Percentiles rank a stretch among this genome's conserved stretches.
phyloP scores from a whole-genome alignment of 2,329 filamentous ascomycete genomes.

The Huntiella omanensis region DNA sequence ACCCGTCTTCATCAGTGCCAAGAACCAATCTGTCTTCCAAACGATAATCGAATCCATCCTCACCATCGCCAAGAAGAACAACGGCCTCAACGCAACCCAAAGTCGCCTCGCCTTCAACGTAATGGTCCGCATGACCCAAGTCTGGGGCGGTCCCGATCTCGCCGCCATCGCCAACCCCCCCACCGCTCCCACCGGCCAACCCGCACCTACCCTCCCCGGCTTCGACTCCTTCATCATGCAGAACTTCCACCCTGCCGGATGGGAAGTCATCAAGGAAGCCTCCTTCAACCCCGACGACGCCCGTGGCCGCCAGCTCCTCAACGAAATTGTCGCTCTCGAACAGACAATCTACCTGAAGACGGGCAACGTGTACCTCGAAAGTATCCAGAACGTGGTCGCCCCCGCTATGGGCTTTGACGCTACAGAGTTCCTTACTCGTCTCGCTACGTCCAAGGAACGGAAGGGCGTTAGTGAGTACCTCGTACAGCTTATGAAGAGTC shows the following conservation, averaged over 20 bases:
- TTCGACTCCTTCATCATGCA: conserved; percentile 85
- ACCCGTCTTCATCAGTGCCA: conserved; percentile 69
- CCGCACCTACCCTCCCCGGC: conserved; percentile 51
- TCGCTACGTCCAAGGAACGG: conserved; percentile 40
- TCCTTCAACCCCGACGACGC: conserved; percentile 73
- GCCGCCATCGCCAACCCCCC: conserved; percentile 36
- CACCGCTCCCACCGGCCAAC: conserved; percentile 24
- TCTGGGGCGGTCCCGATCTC: conserved; percentile 80
- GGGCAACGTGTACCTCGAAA: conserved; percentile 58
- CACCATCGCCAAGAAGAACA: conserved; percentile 62
- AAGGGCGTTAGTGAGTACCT: conserved; percentile 48
- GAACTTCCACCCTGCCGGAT: conserved; percentile 73
- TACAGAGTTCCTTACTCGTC: conserved; percentile 35
- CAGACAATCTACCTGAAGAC: conserved; percentile 83
- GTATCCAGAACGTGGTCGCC: conserved; percentile 46
- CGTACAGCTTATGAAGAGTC: conserved; percentile 32
- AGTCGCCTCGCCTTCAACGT: conserved; percentile 63
- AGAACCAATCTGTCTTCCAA: conserved; percentile 82
- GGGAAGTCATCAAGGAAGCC: conserved; percentile 66
- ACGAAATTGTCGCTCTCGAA: conserved; percentile 72
- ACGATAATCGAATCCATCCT: conserved; percentile 71
- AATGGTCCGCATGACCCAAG: conserved; percentile 61
- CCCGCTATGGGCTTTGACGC: conserved; percentile 45
- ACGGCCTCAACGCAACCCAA: conserved; percentile 41
- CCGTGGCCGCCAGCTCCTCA: conserved; percentile 71